Evolutionary conservation across 192 early-diverging fungal species (phyloP).

Genomic region (Chytriomyces sp.): DNA sequence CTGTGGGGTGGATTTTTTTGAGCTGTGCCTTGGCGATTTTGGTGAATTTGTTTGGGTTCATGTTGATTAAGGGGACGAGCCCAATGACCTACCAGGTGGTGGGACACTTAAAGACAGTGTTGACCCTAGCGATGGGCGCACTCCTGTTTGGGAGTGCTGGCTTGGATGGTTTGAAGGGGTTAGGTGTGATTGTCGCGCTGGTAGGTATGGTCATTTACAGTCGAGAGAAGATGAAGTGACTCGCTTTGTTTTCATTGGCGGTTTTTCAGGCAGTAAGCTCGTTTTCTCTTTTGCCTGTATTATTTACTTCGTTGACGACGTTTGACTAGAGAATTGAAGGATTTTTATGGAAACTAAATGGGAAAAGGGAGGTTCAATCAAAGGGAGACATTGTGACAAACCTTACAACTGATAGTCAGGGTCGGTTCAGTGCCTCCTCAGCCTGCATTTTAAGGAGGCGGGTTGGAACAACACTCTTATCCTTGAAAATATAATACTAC

Average conservation of each 20-base stretch:
- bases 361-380: no score
- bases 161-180: slow-evolving; percentile 6
- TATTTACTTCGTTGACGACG: no score
- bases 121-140: slow-evolving; percentile 16
- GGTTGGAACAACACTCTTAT: no score
- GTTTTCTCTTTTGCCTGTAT: no score
- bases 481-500: no score
- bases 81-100: slow-evolving; percentile 18
- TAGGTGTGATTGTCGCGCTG: slow-evolving; percentile 5
- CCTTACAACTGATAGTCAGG: no score
- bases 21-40: slow-evolving; percentile 8
- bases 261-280: no score
- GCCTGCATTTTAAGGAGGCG: no score
- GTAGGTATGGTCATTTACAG: slow-evolving; percentile 10
- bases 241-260: not conserved
- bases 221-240: slow-evolving; percentile 9
- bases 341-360: no score
- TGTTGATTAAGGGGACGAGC: slow-evolving; percentile 13
- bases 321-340: no score
- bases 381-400: no score
- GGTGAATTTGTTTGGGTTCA: slow-evolving; percentile 17
- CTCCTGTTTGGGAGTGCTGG: slow-evolving; percentile 7
- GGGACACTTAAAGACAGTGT: slow-evolving; percentile 17
- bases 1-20: slow-evolving; percentile 19
- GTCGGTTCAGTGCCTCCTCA: no score